These are phyloP conservation scores for Aschersonia sp. DNA, from an alignment of 2,329 filamentous ascomycete species.

Conservation along the genomic window DNA sequence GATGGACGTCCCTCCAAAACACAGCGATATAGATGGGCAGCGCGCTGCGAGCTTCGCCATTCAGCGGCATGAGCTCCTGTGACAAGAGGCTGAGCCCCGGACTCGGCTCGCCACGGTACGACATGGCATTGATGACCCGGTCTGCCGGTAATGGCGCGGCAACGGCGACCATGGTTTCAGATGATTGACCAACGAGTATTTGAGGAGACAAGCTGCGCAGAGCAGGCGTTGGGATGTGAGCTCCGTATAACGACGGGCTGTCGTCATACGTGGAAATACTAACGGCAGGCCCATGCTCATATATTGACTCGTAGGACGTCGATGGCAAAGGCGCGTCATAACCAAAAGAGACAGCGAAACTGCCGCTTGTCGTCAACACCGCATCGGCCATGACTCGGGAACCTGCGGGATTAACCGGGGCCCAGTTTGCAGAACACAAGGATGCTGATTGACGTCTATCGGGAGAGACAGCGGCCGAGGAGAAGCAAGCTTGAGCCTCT, in stretches of 20 bases:
- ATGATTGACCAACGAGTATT: slow-evolving; percentile 28
- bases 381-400: slow-evolving; percentile 8
- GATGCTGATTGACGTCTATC: slow-evolving; percentile 18
- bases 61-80: slow-evolving; percentile 16
- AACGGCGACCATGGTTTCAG: slow-evolving; percentile 34
- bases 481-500: slow-evolving; percentile 31
- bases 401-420: slow-evolving; percentile 13
- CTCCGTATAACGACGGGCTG: slow-evolving; percentile 14
- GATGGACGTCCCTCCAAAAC: slow-evolving; percentile 38
- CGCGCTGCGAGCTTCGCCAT: slow-evolving; percentile 23
- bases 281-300: slow-evolving; percentile 15
- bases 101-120: slow-evolving; percentile 25
- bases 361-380: slow-evolving; percentile 7
- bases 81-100: slow-evolving; percentile 19
- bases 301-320: slow-evolving; percentile 16
- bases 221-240: slow-evolving; percentile 23
- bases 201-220: slow-evolving; percentile 36
- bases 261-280: slow-evolving; percentile 21
- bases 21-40: slow-evolving; percentile 35
- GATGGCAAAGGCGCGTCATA: slow-evolving; percentile 13
- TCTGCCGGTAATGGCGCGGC: slow-evolving; percentile 22
- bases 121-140: slow-evolving; percentile 18
- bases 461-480: slow-evolving; percentile 18
- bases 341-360: slow-evolving; percentile 15
- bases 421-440: slow-evolving; percentile 15